Base-by-base conservation (phyloP, 176 grass and related monocot genomes). In the Zea luxurians region DNA sequence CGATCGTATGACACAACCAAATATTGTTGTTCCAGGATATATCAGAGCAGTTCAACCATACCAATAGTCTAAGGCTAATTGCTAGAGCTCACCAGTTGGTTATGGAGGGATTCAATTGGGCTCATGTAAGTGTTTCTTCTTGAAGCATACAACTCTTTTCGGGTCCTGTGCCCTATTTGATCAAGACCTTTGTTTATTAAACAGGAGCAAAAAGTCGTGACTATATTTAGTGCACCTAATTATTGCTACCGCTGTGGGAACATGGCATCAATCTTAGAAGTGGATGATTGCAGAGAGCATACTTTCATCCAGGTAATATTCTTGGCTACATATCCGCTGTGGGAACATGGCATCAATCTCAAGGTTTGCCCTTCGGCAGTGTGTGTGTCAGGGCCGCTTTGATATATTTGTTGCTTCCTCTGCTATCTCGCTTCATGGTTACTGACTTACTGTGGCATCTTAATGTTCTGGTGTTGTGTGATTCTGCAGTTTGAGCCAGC, bases 201-300 rank as follows among this genome's bases (percentile, higher is more conserved):
- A 88, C 91, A 97, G 94, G 91, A 97, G 81, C 89, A 93, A 90
- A 97, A 97, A 79, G 94, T 93, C 37, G 94, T 97, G 48, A 97
- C 94, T 68, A 97, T 97, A 89, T 93, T 97, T 83, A 97, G 94
- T 66, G 94, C 94, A 73, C 94, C 94, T 69, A 97, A 97, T 85
- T 97, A 97, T 91, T 97, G 94, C 61, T 97, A 97, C 61, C 91
- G 94, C 66, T 97, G 94, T 21, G 94, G 94, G 47, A 97, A 97
- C 77, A 97, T 93, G 94, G 94, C 94, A 27, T 97, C 94, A 52
- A 97, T 97, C 87, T 84, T 97, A 60, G 94, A 97, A 88, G 94
- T 97, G 76, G 94, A 97, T 82, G 94, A 97, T 84, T 97, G 94
- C 77, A 84, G 86, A 72, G 91, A 90, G 68, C 94, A 97, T 84